phyloP scores from a whole-genome alignment of 2,329 filamentous ascomycete species.

The Alternaria gaisen region DNA sequence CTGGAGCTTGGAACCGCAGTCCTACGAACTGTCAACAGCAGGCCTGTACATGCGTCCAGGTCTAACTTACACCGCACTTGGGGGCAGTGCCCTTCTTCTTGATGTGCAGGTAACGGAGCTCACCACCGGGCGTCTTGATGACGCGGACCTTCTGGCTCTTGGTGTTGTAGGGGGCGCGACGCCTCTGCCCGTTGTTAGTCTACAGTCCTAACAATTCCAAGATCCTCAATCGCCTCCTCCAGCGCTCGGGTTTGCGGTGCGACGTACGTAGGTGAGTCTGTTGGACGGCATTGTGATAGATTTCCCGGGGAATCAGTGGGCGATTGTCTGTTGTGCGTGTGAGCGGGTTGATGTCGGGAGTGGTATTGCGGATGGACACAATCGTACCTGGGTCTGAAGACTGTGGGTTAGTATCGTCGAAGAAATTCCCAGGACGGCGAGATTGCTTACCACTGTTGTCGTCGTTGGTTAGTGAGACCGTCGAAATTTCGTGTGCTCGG shows the following conservation, averaged over 20 bases:
- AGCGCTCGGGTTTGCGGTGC: conserved; percentile 23
- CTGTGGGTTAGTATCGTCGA: conserved; percentile 18
- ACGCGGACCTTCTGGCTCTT: conserved; percentile 91
- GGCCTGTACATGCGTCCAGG: not conserved
- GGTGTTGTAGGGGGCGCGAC: conserved; percentile 86
- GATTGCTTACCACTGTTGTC: conserved; percentile 46
- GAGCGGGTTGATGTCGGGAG: conserved; percentile 29
- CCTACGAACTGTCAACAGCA: conserved; percentile 64
- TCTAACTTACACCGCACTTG: conserved; percentile 72
- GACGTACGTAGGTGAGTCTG: conserved; percentile 66
- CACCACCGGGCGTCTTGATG: conserved; percentile 84
- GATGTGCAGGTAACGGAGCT: conserved; percentile 96
- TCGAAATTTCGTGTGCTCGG: conserved; percentile 20
- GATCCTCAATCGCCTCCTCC: conserved; percentile 14
- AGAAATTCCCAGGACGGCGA: conserved; percentile 21
- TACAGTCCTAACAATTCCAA: conserved; percentile 13
- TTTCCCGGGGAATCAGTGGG: conserved; percentile 48
- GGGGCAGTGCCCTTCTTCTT: conserved; percentile 99
- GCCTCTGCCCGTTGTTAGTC: conserved; percentile 58
- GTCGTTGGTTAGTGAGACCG: conserved; percentile 33
- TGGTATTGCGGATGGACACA: conserved; percentile 10
- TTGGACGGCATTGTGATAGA: conserved; percentile 62
- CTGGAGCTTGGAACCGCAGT: conserved; percentile 96
- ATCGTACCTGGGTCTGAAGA: conserved; percentile 40
- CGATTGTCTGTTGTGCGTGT: conserved; percentile 39